These are phyloP conservation scores for Phytopythium cucurbitacearum DNA, from an alignment of 352 stramenopile genomes.

Conservation along the genomic window DNA sequence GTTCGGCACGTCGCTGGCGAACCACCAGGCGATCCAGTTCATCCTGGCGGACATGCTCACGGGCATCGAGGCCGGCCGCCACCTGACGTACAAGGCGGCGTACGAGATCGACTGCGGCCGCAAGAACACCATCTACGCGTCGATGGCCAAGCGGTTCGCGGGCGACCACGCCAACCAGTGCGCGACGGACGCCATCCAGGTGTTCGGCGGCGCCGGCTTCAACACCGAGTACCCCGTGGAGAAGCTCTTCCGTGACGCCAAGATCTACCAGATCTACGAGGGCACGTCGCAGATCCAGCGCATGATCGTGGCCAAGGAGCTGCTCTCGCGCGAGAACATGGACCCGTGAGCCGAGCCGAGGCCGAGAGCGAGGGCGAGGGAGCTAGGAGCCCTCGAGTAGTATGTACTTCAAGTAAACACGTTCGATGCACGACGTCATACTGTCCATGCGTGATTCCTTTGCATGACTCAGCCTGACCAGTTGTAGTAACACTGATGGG, in stretches of 20 bases:
- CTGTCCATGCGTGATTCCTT: too few species aligned
- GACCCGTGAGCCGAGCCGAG: constrained; percentile 36
- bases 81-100: constrained; percentile 87
- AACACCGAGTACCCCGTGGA: constrained; percentile 93
- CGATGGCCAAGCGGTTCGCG: constrained; percentile 90
- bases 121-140: constrained; percentile 89
- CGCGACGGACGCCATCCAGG: constrained; percentile 86
- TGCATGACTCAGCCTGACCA: too few species aligned
- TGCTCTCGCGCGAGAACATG: constrained; percentile 67
- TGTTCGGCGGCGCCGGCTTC: constrained; percentile 88
- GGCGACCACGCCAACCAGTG: constrained; percentile 85
- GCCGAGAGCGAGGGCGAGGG: too few species aligned
- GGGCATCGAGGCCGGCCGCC: constrained; percentile 79
- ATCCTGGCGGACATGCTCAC: constrained; percentile 91
- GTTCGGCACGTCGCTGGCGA: constrained; percentile 82
- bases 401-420: too few species aligned
- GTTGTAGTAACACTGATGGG: too few species aligned
- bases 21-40: constrained; percentile 87
- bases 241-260: constrained; percentile 89
- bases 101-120: constrained; percentile 87
- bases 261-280: constrained; percentile 93
- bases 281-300: constrained; percentile 90
- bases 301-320: constrained; percentile 88
- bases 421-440: too few species aligned
- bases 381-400: too few species aligned